phyloP scores from a whole-genome alignment of 169 alveolate species.

The Babesia gibsoni region DNA sequence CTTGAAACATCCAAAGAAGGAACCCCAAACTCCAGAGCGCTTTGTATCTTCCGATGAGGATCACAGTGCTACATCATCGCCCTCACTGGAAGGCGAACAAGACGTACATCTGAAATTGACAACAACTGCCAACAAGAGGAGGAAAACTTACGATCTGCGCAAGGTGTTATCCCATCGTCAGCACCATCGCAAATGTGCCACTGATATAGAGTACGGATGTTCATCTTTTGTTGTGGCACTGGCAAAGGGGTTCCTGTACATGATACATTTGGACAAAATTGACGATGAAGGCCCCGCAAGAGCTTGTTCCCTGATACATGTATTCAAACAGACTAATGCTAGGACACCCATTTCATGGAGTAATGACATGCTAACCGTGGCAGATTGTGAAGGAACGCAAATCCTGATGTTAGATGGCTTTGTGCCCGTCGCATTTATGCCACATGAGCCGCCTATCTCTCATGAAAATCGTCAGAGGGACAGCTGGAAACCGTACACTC shows the following conservation, averaged over 20 bases:
- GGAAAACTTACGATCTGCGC: constrained; percentile 23
- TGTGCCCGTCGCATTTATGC: constrained; percentile 7
- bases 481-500: neutral
- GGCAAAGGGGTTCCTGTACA: constrained; percentile 2
- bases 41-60: neutral
- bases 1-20: neutral
- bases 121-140: constrained; percentile 5
- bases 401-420: neutral
- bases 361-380: constrained; percentile 4
- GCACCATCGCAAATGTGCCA: neutral
- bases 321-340: neutral
- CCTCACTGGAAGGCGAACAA: neutral
- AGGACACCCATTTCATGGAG: constrained; percentile 11
- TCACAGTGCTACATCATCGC: neutral
- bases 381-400: constrained; percentile 28
- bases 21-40: neutral
- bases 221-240: neutral
- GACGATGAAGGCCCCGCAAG: neutral
- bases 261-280: neutral
- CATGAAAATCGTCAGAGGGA: neutral
- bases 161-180: neutral
- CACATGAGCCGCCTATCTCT: neutral
- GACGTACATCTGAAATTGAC: neutral
- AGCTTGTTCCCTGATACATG: constrained; percentile 10
- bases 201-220: neutral